A percentile compares a stretch with the other conserved stretches of the same genome.
Conservation (phyloP, 2,329 filamentous ascomycete genomes). For the Calonectria leucothoes region DNA sequence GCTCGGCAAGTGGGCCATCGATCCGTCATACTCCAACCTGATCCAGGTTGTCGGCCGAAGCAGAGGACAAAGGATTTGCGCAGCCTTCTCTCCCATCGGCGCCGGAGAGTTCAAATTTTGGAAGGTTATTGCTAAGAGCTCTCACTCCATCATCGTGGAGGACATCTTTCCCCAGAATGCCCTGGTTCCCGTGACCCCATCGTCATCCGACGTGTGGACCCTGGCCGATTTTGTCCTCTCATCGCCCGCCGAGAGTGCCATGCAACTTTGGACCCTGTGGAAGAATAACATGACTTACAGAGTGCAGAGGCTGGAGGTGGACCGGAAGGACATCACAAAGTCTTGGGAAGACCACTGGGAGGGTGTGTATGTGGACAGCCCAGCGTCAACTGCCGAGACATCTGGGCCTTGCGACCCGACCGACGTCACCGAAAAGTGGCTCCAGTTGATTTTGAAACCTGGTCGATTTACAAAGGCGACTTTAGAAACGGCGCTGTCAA, state of each 20-base stretch:
- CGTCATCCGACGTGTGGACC: conserved; percentile 81
- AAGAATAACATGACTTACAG: conserved; percentile 86
- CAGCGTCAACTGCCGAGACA: conserved; percentile 64
- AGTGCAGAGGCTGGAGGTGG: conserved; percentile 79
- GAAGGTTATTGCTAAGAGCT: conserved; percentile 74
- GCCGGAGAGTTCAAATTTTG: conserved; percentile 96
- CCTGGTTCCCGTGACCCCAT: conserved; percentile 76
- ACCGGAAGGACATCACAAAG: conserved; percentile 70
- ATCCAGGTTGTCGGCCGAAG: conserved; percentile 75
- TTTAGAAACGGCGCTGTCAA: conserved; percentile 83
- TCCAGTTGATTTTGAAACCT: conserved; percentile 84
- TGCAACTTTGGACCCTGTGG: conserved; percentile 82
- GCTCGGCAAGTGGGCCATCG: conserved; percentile 78
- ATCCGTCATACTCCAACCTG: conserved; percentile 81
- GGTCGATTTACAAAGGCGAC: conserved; percentile 84
- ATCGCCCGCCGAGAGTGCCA: conserved; percentile 62
- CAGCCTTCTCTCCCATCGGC: conserved; percentile 89
- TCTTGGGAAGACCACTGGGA: conserved; percentile 79
- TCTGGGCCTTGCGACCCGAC: conserved; percentile 73
- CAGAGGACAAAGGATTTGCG: conserved; percentile 68
- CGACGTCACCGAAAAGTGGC: conserved; percentile 86
- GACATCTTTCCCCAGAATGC: conserved; percentile 74
- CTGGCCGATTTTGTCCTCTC: conserved; percentile 80
- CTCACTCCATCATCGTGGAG: conserved; percentile 72
- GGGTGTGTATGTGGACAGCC: conserved; percentile 71